phyloP scores from a whole-genome alignment of 108 stramenopile species.

The Stephanodiscus triporus region DNA sequence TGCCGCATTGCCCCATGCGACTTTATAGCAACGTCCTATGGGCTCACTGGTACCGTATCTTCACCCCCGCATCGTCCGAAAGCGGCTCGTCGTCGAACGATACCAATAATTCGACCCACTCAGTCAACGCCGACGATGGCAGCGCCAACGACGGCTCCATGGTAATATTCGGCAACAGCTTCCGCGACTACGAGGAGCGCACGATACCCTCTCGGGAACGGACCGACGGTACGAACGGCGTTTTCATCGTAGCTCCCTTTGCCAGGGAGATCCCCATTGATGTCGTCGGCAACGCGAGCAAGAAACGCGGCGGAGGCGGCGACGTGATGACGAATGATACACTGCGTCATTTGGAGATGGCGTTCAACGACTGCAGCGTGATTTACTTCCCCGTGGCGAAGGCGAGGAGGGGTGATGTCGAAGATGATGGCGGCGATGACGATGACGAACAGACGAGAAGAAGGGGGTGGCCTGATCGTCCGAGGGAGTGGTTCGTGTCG shows the following conservation, averaged over 20 bases:
- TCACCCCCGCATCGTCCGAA: not conserved
- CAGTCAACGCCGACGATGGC: not conserved
- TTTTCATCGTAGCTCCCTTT: constrained; percentile 39
- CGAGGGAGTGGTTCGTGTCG: constrained; percentile 1
- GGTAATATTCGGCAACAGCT: constrained; percentile 52
- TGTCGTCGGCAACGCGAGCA: constrained; percentile 13
- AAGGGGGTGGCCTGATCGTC: constrained; percentile 5
- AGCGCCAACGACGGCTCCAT: constrained; percentile 8
- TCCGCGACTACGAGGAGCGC: constrained; percentile 47
- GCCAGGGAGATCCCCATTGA: constrained; percentile 32
- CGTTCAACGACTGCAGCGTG: constrained; percentile 59
- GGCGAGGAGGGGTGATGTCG: not conserved
- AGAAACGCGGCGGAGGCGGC: not conserved
- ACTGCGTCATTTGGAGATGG: constrained; percentile 38
- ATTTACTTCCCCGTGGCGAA: constrained; percentile 31
- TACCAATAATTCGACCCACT: not conserved
- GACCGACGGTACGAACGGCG: constrained; percentile 47
- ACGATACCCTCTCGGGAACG: constrained; percentile 31
- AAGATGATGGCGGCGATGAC: too few relatives aligned
- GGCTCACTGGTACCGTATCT: constrained; percentile 47
- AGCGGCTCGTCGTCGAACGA: not conserved
- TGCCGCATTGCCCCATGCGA: constrained; percentile 60
- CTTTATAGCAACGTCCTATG: constrained; percentile 57
- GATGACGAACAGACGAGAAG: not conserved
- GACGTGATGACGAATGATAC: constrained; percentile 19